A percentile compares a stretch with the other conserved stretches of the same genome.
phyloP scores from a whole-genome alignment of 2,329 filamentous ascomycete species.

The Clarireedia homoeocarpa region DNA sequence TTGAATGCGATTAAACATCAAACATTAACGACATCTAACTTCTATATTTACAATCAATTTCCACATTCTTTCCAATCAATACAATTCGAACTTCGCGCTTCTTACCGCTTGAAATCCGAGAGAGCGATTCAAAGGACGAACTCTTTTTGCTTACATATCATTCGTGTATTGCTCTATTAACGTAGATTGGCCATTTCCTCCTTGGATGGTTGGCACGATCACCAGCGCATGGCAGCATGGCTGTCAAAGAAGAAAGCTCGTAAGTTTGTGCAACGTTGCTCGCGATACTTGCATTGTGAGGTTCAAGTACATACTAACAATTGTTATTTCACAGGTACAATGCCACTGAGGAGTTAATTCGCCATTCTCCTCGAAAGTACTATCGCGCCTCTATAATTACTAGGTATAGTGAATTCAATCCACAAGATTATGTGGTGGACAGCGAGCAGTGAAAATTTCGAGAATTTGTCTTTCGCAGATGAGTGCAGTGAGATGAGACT shows the following conservation, averaged over 20 bases:
- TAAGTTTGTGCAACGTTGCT: conserved; percentile 29
- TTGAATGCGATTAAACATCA: background rate
- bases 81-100: too few species aligned
- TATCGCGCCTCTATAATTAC: conserved; percentile 60
- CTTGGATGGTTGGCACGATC: conserved; percentile 6
- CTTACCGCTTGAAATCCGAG: background rate
- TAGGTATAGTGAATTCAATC: conserved; percentile 37
- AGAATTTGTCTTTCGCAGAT: too few species aligned
- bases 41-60: too few species aligned
- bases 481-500: too few species aligned
- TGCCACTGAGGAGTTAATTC: conserved; percentile 58
- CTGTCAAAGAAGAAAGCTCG: conserved; percentile 46
- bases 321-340: conserved; percentile 41
- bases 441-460: too few species aligned
- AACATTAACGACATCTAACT: too few species aligned
- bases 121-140: too few species aligned
- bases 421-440: background rate
- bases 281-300: background rate
- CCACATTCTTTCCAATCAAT: too few species aligned
- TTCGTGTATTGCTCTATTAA: background rate
- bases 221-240: conserved; percentile 37
- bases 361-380: conserved; percentile 53
- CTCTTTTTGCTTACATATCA: too few species aligned
- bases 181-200: background rate
- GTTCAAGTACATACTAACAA: background rate